Evolutionary conservation across 306 rosid species (phyloP).

Genomic region (Geum urbanum): DNA sequence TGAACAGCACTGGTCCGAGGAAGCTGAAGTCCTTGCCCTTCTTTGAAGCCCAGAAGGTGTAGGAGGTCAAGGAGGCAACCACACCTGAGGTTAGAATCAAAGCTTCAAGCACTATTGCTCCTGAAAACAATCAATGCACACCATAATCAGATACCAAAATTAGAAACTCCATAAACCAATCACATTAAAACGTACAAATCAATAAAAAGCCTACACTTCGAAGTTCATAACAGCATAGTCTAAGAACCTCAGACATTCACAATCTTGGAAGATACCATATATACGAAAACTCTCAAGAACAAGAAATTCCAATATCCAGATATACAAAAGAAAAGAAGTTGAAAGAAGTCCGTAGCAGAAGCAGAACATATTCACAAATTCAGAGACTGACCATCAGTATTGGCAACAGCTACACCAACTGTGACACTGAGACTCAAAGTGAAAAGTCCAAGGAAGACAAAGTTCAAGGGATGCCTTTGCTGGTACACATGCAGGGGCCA

Average conservation of each 20-base stretch:
- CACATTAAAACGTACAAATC: background rate
- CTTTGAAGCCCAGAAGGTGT: slow-evolving; percentile 96
- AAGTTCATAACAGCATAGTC: background rate
- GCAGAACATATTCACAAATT: background rate
- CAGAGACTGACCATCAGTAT: slow-evolving; percentile 59
- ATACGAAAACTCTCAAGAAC: too few relatives aligned
- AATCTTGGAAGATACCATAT: too few relatives aligned
- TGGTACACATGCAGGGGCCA: slow-evolving; percentile 78
- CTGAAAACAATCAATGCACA: slow-evolving; percentile 42
- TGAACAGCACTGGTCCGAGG: slow-evolving; percentile 87
- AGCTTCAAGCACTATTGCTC: slow-evolving; percentile 90
- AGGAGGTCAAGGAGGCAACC: slow-evolving; percentile 74
- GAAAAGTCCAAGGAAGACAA: slow-evolving; percentile 81
- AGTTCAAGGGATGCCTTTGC: slow-evolving; percentile 82
- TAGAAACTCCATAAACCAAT: background rate
- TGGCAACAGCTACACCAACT: slow-evolving; percentile 76
- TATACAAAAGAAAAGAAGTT: too few relatives aligned
- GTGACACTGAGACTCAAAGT: slow-evolving; percentile 73
- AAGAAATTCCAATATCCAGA: too few relatives aligned
- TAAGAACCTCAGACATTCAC: too few relatives aligned
- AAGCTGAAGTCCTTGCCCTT: slow-evolving; percentile 98
- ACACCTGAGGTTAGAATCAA: slow-evolving; percentile 83
- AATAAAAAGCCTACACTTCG: background rate
- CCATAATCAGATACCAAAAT: background rate
- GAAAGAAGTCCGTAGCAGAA: background rate